A percentile compares a stretch with the other conserved stretches of the same genome.
Evolutionary conservation across 2,329 filamentous ascomycete genomes (phyloP).

Genomic region (Phaeomoniella chlamydospora): DNA sequence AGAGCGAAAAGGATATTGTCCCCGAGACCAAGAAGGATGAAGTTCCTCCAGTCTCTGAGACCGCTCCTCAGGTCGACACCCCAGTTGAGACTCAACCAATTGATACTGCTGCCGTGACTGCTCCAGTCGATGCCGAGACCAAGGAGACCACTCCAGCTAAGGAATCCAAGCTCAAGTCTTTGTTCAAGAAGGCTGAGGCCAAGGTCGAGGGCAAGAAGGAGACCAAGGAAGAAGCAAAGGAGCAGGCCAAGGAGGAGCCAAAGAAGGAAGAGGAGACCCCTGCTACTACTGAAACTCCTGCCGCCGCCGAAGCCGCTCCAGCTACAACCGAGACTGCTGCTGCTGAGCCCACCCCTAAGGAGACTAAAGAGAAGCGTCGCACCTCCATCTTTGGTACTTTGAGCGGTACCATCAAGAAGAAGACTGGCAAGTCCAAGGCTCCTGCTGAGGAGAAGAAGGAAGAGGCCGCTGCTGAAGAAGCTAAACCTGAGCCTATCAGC

Average conservation of each 20-base stretch:
- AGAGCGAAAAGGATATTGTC: conserved; percentile 32
- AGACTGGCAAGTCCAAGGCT: conserved; percentile 34
- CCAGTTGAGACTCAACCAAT: conserved; percentile 25
- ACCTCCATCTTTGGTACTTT: conserved; percentile 40
- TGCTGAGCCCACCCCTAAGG: conserved; percentile 14
- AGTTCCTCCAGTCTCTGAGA: conserved; percentile 28
- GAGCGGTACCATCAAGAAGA: conserved; percentile 36
- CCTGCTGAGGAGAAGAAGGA: conserved; percentile 27
- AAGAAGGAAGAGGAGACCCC: conserved; percentile 13
- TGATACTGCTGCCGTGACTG: conserved; percentile 26
- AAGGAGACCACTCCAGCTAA: conserved; percentile 15
- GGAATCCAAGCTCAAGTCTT: conserved; percentile 13
- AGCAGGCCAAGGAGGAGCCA: conserved; percentile 12
- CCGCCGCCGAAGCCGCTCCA: conserved; percentile 5
- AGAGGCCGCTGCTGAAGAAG: conserved; percentile 18
- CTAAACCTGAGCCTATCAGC: conserved; percentile 4
- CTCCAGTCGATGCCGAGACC: conserved; percentile 21
- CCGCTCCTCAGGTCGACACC: conserved; percentile 33
- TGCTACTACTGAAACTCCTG: conserved; percentile 9
- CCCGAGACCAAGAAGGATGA: conserved; percentile 34
- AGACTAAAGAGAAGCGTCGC: conserved; percentile 34
- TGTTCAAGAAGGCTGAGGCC: conserved; percentile 18
- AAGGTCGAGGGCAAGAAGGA: conserved; percentile 13
- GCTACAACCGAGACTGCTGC: conserved; percentile 11
- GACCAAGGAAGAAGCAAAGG: conserved; percentile 8